Conservation (phyloP, 306 rosid genomes). For the Mucuna pruriens region DNA sequence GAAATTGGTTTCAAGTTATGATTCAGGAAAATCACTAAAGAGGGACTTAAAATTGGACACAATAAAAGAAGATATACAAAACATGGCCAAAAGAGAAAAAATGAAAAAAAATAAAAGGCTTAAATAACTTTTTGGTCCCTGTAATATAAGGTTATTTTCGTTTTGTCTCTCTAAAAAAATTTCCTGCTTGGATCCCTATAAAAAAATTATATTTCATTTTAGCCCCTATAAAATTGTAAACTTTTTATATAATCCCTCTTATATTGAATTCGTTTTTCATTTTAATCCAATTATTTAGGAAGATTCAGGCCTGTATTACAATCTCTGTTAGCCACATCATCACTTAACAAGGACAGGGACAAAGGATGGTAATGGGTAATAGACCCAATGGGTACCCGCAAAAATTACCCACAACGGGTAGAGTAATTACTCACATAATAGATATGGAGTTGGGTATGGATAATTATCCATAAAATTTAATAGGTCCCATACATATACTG, state of each 20-base stretch:
- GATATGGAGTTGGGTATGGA: too few species aligned
- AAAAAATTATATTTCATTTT: not conserved
- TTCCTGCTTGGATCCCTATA: not conserved
- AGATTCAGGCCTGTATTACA: not conserved
- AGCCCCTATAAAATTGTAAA: not conserved
- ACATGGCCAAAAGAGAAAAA: not conserved
- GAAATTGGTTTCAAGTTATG: conserved; percentile 18
- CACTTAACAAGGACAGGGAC: not conserved
- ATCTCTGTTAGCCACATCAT: not conserved
- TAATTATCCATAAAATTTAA: too few species aligned
- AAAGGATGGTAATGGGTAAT: too few species aligned
- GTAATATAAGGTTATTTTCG: not conserved
- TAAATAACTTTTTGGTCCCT: not conserved
- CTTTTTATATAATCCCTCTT: not conserved
- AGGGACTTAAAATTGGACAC: not conserved
- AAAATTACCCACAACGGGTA: too few species aligned
- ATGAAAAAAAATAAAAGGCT: not conserved
- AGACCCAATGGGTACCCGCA: too few species aligned
- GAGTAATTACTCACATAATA: too few species aligned
- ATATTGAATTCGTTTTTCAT: not conserved
- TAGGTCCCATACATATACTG: too few species aligned
- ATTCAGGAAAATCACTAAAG: conserved; percentile 11
- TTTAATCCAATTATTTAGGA: not conserved
- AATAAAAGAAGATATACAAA: conserved; percentile 16
- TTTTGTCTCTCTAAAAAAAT: not conserved